Conservation (phyloP, 805 yeast species). For the Candida incommunis region DNA sequence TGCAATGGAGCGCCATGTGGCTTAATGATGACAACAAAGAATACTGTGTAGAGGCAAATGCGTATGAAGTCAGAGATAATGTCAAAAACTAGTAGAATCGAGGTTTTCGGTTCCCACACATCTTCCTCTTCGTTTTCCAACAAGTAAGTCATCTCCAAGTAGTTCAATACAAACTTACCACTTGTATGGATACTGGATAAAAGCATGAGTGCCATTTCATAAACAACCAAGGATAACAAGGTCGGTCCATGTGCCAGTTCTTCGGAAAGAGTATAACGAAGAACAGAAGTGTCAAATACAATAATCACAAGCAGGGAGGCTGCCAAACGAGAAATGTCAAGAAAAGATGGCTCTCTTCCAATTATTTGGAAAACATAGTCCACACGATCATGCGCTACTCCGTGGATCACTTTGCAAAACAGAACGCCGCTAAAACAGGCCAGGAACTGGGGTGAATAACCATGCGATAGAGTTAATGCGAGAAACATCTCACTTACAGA, state of each 20-base stretch:
- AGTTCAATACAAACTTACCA: conserved; percentile 35
- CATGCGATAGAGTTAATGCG: conserved; percentile 38
- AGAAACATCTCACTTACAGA: conserved; percentile 46
- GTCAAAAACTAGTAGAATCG: conserved; percentile 45
- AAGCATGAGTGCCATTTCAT: conserved; percentile 56
- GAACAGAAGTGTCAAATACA: conserved; percentile 27
- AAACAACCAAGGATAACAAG: conserved; percentile 14
- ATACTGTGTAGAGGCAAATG: conserved; percentile 31
- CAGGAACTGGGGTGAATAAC: conserved; percentile 23
- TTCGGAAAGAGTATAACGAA: conserved; percentile 2
- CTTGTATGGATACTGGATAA: conserved; percentile 35
- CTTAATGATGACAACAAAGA: conserved; percentile 32
- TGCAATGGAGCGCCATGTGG: conserved; percentile 33
- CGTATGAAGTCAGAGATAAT: conserved; percentile 32
- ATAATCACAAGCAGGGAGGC: conserved; percentile 31
- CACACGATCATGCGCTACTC: conserved; percentile 47
- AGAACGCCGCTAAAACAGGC: conserved; percentile 27
- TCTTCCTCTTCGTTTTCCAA: conserved; percentile 38
- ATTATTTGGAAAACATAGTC: conserved; percentile 34
- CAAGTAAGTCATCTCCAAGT: conserved; percentile 42
- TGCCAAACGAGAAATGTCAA: conserved; percentile 29
- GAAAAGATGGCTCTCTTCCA: conserved; percentile 20
- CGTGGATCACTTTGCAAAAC: conserved; percentile 57
- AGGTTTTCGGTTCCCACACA: conserved; percentile 57
- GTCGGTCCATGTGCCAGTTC: conserved; percentile 2